Base-by-base conservation (phyloP, 2,329 filamentous ascomycete species). In the Microdochium trichocladiopsis region DNA sequence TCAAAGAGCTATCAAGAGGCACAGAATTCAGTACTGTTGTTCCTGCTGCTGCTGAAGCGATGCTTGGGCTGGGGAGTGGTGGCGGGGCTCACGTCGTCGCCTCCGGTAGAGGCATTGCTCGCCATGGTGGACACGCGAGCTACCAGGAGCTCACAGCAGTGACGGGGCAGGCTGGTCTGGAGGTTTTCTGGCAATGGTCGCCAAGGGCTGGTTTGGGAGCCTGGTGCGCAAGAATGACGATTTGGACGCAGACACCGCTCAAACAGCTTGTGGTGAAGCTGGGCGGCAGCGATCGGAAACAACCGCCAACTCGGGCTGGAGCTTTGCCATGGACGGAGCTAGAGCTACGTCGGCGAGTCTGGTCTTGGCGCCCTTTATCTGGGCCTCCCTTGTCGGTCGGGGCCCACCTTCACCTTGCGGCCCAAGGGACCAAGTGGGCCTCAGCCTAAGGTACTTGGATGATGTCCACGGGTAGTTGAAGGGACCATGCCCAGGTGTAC, bases 1-100 rank as follows among this genome's bases (percentile, higher is more conserved):
- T 65, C 58, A 56, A 66, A 66, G 59, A 55, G 63, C 65, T 67
- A 43, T 25, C 25, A n/a, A 8, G 22, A 16, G 24, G 21, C 5
- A 14, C 31, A 50, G 25, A 23, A 16, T 37, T 45, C 22, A 45
- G 41, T 18, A 21, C 22, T 45, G 21, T 18, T 14, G 36, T 14
- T 18, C 14, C 49, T 23, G 50, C 55, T 56, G 50, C 33, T 22
- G 25, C 12, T 14, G 25, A n/a, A 25, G 18, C 25, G 28, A 50
- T 9, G 22, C 18, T 33, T 23, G 14, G 41, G 25, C 51, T 11
- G 12, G 12, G n/a, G 9, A 28, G 10, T 49, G 9, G 11, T 12
- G 11, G 25, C 21, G 22, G 43, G 16, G 43, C 60, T 55, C 57
- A 61, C 63, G 56, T 66, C 61, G 36, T 63, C 55, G 54, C 56